A percentile compares a stretch with the other conserved stretches of the same genome.
Conservation (phyloP, 2,329 filamentous ascomycete species). For the Nemania sp. region DNA sequence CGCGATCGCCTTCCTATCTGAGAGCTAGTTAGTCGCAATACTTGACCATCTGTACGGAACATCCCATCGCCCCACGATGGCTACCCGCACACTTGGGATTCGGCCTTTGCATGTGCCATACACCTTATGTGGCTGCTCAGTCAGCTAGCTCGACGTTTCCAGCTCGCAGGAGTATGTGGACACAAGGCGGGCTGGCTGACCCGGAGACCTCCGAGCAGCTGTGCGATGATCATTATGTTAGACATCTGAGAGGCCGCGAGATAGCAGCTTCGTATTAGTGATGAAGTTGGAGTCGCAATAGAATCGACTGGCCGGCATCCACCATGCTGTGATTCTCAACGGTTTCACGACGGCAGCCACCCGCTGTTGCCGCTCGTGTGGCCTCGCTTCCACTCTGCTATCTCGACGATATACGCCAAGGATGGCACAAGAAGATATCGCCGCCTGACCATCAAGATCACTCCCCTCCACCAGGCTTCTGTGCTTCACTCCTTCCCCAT, state of each 20-base stretch:
- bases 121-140: conserved; percentile 2
- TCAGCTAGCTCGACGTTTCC: conserved; percentile 1
- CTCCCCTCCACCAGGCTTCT: conserved; percentile 15
- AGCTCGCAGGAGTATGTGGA: not conserved
- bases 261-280: not conserved
- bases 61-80: not conserved
- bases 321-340: conserved; percentile 2
- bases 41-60: not conserved
- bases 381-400: conserved; percentile 12
- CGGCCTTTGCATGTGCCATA: conserved; percentile 8
- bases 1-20: conserved; percentile 33
- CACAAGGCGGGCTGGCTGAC: conserved; percentile 29
- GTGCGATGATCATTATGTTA: conserved; percentile 17
- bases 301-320: conserved; percentile 12
- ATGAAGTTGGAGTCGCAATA: not conserved
- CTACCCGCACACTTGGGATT: conserved; percentile 15
- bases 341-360: conserved; percentile 13
- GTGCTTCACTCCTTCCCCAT: conserved; percentile 45
- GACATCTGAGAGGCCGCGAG: not conserved
- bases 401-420: conserved; percentile 31
- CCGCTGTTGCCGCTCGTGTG: conserved; percentile 4
- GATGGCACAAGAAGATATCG: conserved; percentile 19
- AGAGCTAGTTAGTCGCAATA: conserved; percentile 22
- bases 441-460: conserved; percentile 20
- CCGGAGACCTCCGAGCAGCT: conserved; percentile 34